A percentile compares a stretch with the other conserved stretches of the same genome.
phyloP scores from a whole-genome alignment of 371 early-diverging fungal genomes.

The Rhizomucor miehei region DNA sequence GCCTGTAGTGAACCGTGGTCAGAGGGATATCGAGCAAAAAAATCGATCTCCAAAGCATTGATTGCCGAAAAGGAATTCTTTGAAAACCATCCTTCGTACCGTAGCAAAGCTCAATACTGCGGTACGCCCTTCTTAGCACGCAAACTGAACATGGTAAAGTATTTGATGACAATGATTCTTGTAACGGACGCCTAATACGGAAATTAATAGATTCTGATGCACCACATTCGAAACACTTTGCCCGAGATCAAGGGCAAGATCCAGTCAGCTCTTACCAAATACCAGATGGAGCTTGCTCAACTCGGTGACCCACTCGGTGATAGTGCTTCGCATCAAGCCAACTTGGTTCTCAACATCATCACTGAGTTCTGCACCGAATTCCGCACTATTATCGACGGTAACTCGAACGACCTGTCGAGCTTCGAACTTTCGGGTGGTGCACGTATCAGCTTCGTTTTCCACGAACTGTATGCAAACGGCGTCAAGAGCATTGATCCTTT shows the following conservation, averaged over 20 bases:
- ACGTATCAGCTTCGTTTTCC: slow-evolving; percentile 97
- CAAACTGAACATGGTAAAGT: slow-evolving; percentile 78
- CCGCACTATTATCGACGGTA: slow-evolving; percentile 92
- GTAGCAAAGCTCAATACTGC: slow-evolving; percentile 95
- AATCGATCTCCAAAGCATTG: slow-evolving; percentile 84
- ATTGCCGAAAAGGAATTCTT: slow-evolving; percentile 92
- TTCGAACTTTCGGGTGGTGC: slow-evolving; percentile 98
- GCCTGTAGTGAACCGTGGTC: slow-evolving; percentile 96
- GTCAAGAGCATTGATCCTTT: slow-evolving; percentile 96
- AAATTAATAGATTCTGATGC: slow-evolving; percentile 53
- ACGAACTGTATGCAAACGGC: slow-evolving; percentile 91
- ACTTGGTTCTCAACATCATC: slow-evolving; percentile 90
- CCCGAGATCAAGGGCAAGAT: slow-evolving; percentile 99
- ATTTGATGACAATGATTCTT: neutral
- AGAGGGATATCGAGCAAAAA: slow-evolving; percentile 93
- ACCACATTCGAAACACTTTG: slow-evolving; percentile 93
- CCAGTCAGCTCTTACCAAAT: slow-evolving; percentile 76
- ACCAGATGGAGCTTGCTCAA: slow-evolving; percentile 78
- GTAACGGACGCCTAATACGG: too few species aligned
- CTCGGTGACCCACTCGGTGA: slow-evolving; percentile 92
- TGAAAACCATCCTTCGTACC: slow-evolving; percentile 91
- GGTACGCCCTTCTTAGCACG: slow-evolving; percentile 98
- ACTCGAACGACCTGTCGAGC: slow-evolving; percentile 86
- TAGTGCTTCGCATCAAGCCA: slow-evolving; percentile 50
- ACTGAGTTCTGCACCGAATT: slow-evolving; percentile 97